Evolutionary conservation across 805 yeast genomes (phyloP).

Genomic region (Naumovozyma baii): DNA sequence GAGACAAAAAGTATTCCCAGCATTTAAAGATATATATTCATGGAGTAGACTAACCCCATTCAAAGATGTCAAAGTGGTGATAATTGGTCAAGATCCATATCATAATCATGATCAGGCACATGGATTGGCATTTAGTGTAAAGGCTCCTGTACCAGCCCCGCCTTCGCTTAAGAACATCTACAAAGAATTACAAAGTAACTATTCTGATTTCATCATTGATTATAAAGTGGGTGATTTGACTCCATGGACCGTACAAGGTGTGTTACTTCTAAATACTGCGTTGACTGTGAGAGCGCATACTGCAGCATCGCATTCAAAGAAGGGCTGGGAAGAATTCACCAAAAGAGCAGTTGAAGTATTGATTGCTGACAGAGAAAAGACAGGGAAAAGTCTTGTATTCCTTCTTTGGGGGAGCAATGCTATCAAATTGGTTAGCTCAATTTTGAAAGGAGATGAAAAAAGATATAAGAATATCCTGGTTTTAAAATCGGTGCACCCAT

Average conservation of each 20-base stretch:
- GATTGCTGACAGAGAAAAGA: slow-evolving; percentile 37
- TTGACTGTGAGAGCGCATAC: slow-evolving; percentile 87
- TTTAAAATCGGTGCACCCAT: slow-evolving; percentile 79
- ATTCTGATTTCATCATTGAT: slow-evolving; percentile 53
- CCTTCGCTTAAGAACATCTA: slow-evolving; percentile 82
- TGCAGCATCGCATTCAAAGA: slow-evolving; percentile 83
- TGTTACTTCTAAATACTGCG: slow-evolving; percentile 75
- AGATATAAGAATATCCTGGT: slow-evolving; percentile 35
- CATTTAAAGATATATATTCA: slow-evolving; percentile 65
- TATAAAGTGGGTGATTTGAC: slow-evolving; percentile 51
- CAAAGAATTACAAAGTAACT: slow-evolving; percentile 65
- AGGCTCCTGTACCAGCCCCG: slow-evolving; percentile 77
- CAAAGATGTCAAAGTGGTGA: slow-evolving; percentile 58
- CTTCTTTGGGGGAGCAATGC: slow-evolving; percentile 82
- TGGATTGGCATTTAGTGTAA: slow-evolving; percentile 88
- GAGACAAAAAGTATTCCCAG: slow-evolving; percentile 62
- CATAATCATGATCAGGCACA: slow-evolving; percentile 92
- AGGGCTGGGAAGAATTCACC: slow-evolving; percentile 91
- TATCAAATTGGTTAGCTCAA: slow-evolving; percentile 43
- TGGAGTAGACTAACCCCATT: slow-evolving; percentile 87
- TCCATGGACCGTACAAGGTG: slow-evolving; percentile 83
- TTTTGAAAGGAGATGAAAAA: slow-evolving; percentile 19
- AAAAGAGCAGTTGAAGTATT: slow-evolving; percentile 52
- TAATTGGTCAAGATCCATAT: slow-evolving; percentile 95
- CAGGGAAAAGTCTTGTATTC: slow-evolving; percentile 51